Evolutionary conservation across 2,329 filamentous ascomycete species (phyloP), one percentile per base, ranked within the genome.

Genomic region (Nothophaeocryptopus gaeumannii): DNA sequence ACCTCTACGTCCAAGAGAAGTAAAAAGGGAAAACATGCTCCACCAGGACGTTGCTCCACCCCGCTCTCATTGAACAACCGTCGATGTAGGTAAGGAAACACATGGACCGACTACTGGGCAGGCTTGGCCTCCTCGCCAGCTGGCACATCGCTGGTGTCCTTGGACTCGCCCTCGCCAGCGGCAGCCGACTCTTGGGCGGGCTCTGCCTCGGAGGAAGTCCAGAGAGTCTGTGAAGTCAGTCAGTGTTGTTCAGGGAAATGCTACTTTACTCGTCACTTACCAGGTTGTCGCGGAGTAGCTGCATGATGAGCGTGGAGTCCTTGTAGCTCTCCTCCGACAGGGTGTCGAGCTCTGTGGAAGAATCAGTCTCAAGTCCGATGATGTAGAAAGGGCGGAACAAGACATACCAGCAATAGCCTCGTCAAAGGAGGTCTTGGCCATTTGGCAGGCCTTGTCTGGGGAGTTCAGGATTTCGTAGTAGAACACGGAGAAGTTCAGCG

Each of bases 391-490:
- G 20, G 20, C 12, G 11, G 29, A 13, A 20, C 16, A 16, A 31
- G 36, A 78, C 77, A 59, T 72, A 84, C 81, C 82, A 67, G 91
- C 91, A 82, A 96, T 96, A 63, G 92, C 92, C 76, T 97, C 92
- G 69, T 95, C 89, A 70, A 95, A 95, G 52, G 89, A 89, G 74
- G 92, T 88, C 84, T 95, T 95, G 75, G 89, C 92, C 64, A 96
- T 85, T 75, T 96, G 91, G 85, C 92, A 96, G 71, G 91, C 92
- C 79, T 95, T 92, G 74, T 97, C 93, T 59, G 92, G 92, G 37
- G 92, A 90, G 82, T 97, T 99, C 69, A 97, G 82, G 73, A 97
- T 99, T 84, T 99, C 89, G 75, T 99, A 99, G 86, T 97, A 97
- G 83, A 96, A 97, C 69, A 96, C 91, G 61, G 91, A 96, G 82